Base-by-base conservation (phyloP, 2,329 filamentous ascomycete species). In the Hymenoscyphus albidus region DNA sequence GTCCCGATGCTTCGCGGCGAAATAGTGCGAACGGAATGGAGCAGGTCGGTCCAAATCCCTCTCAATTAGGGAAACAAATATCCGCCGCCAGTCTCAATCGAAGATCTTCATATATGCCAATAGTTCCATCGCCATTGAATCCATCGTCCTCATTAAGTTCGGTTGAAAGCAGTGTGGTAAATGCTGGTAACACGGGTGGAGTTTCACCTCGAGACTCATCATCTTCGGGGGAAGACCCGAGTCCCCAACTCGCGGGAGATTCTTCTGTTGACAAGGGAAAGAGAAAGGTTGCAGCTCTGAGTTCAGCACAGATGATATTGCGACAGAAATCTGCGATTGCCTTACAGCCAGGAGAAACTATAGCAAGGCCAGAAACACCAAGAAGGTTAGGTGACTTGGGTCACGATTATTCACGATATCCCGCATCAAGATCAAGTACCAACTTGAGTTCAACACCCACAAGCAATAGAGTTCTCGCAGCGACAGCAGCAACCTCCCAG, bases 341-440 rank as follows among this genome's bases (percentile, higher is more conserved):
- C 1, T 27, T 67, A 9, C 54, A 48, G 22, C 61, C 59, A n/a
- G 62, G 59, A 40, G 66, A 38, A 39, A 38, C 55, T 3, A 7
- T 59, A 32, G 18, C 40, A 32, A 51, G 63, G 38, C 42, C 67
- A 39, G 63, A 64, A 13, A 68, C 62, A 31, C 69, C 71, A 5
- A 73, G 65, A 64, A 44, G 54, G 32, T 42, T 73, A 32, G 64
- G 64, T 51, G 70, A 74, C 65, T 39, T 75, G 10, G 73, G 74
- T 9, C 65, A 64, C 44, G 73, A 74, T 64, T 76, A 73, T 62
- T 75, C 74, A 5, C 66, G 74, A 40, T 76, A 76, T 62, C 72
- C 72, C 10, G 42, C 54, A 16, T 68, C 70, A 13, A 70, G 62
- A 18, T 68, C 70, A 18, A 70, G 59, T 48, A 38, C 64, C 38